Base-by-base conservation (phyloP, 2,329 filamentous ascomycete species). In the Podosphaera aphanis region DNA sequence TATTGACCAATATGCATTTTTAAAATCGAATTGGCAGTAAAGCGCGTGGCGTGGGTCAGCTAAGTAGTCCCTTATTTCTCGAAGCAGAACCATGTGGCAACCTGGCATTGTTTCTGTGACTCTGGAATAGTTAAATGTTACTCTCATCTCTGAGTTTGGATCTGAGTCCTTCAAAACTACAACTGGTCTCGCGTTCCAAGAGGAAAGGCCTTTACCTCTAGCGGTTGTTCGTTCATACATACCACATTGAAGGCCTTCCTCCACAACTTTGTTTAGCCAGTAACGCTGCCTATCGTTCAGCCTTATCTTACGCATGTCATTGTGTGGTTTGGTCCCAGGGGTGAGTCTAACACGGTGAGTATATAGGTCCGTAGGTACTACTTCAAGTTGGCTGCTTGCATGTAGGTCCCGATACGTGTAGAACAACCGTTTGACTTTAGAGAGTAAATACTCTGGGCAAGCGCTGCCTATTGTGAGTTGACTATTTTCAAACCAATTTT, bases 71-170 rank as follows among this genome's bases (percentile, higher is more conserved):
- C n/a, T n/a, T n/a, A n/a, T n/a, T n/a, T n/a, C n/a, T n/a, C n/a
- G n/a, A n/a, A n/a, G n/a, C n/a, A n/a, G n/a, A n/a, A n/a, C 25
- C 21, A 41, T 6, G 18, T 38, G 43, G 23, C 16, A 38, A 10
- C n/a, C 44, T 15, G 39, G 44, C 16, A 46, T 38, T 10, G 43
- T 8, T 35, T 48, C 44, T 11, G 13, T 19, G 18, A 46, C 27
- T 16, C 43, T 35, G 23, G n/a, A 20, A 44, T 48, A 48, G 29
- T 47, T 44, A 33, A 47, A 47, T 13, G 29, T 27, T n/a, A 46
- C 20, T 18, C 44, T 19, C 27, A 42, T 25, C 13, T 42, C 39
- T 7, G 15, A 23, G 15, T 42, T 42, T 16, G 13, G 39, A 8
- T n/a, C 39, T 3, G 39, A 42, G 27, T 21, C 27, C 33, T 43